Conservation (phyloP, 192 early-diverging fungal species). For the Oehlia diaphana region DNA sequence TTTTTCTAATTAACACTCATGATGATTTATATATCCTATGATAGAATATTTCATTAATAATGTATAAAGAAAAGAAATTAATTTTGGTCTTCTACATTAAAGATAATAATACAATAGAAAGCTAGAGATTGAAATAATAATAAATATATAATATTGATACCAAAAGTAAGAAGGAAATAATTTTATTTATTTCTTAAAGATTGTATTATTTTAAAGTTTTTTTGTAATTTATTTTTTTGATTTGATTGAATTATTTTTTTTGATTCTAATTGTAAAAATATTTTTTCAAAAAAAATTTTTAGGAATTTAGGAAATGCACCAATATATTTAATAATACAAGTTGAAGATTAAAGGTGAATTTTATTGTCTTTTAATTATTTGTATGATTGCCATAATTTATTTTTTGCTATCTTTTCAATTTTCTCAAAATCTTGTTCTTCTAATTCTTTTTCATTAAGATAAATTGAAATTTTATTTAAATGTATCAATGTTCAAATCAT, state of each 20-base stretch:
- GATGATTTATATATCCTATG: background rate
- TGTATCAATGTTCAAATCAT: background rate
- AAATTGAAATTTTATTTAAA: background rate
- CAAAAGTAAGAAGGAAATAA: background rate
- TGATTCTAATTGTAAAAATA: background rate
- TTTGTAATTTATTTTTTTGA: background rate
- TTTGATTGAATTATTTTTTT: background rate
- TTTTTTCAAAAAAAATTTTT: background rate
- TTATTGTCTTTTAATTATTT: background rate
- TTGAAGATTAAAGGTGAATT: background rate
- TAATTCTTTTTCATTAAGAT: background rate
- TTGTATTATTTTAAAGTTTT: background rate
- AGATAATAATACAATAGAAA: background rate
- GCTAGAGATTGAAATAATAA: too few relatives aligned
- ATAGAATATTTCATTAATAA: background rate
- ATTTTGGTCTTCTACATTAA: conserved; percentile 4
- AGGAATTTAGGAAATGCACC: background rate
- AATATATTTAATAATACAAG: background rate
- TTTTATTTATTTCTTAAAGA: background rate
- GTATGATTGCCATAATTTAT: background rate
- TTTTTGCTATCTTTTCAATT: background rate
- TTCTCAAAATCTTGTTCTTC: background rate
- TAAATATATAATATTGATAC: too few relatives aligned
- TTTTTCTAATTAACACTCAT: background rate
- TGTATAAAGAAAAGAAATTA: background rate